Evolutionary conservation across 2,329 filamentous ascomycete genomes (phyloP).

Genomic region (Emergomyces africanus): DNA sequence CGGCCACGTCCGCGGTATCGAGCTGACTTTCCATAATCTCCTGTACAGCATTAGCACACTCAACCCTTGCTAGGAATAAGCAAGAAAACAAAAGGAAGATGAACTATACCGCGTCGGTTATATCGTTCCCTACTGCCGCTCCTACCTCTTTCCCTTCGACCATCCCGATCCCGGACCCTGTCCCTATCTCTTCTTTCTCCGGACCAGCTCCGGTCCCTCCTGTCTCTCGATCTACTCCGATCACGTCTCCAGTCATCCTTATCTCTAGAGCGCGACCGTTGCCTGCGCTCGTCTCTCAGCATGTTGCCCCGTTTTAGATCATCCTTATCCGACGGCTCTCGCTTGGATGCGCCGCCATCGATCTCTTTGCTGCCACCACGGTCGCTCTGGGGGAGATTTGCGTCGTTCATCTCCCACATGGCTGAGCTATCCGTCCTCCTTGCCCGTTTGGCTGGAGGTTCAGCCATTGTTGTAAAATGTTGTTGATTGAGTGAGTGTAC

Average conservation of each 20-base stretch:
- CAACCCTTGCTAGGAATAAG: neutral
- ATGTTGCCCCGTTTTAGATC: slow-evolving; percentile 25
- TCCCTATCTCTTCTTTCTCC: slow-evolving; percentile 28
- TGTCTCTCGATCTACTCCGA: slow-evolving; percentile 32
- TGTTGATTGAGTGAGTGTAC: neutral
- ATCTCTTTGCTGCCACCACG: slow-evolving; percentile 16
- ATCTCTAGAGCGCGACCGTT: slow-evolving; percentile 29
- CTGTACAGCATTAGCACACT: neutral
- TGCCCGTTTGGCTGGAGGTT: slow-evolving; percentile 38
- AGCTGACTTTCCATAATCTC: slow-evolving; percentile 16
- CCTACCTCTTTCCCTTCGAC: slow-evolving; percentile 22
- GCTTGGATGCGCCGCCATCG: slow-evolving; percentile 24
- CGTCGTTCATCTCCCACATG: slow-evolving; percentile 44
- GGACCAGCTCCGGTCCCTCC: slow-evolving; percentile 22
- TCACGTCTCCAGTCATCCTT: slow-evolving; percentile 27
- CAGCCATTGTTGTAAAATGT: slow-evolving; percentile 24
- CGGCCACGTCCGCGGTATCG: slow-evolving; percentile 21
- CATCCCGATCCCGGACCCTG: slow-evolving; percentile 23
- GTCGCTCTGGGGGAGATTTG: slow-evolving; percentile 15
- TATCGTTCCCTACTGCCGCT: slow-evolving; percentile 19
- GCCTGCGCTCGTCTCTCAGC: slow-evolving; percentile 26
- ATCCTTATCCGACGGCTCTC: slow-evolving; percentile 24
- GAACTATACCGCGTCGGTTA: slow-evolving; percentile 27
- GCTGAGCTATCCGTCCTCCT: slow-evolving; percentile 45
- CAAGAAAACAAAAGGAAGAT: neutral